Percentiles rank a stretch among this genome's conserved stretches.
These are phyloP conservation scores for Axilococcus clingmanii DNA, from an alignment of 139 green algal species.

Conservation along the genomic window DNA sequence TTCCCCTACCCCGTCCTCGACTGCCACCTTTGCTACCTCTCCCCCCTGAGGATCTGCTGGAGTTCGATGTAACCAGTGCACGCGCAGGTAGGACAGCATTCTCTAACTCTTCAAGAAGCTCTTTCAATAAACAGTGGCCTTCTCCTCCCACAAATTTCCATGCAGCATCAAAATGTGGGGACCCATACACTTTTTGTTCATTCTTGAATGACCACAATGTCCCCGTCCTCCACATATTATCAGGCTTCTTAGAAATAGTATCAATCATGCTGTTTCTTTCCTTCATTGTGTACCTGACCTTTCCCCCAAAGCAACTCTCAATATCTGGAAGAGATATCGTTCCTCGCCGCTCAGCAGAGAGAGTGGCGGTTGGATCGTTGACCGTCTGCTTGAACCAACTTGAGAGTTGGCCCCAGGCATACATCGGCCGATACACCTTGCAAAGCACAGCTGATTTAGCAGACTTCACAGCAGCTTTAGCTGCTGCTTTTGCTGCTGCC, in stretches of 20 bases:
- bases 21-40: background rate
- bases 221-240: slow-evolving; percentile 60
- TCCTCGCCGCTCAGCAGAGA: slow-evolving; percentile 71
- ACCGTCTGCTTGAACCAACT: slow-evolving; percentile 89
- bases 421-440: slow-evolving; percentile 72
- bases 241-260: slow-evolving; percentile 43
- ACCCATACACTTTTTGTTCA: slow-evolving; percentile 70
- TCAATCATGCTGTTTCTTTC: slow-evolving; percentile 53
- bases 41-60: no score
- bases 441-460: slow-evolving; percentile 18
- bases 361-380: slow-evolving; percentile 69
- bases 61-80: no score
- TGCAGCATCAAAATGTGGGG: slow-evolving; percentile 64
- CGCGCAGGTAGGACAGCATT: slow-evolving; percentile 7
- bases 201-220: slow-evolving; percentile 68
- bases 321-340: slow-evolving; percentile 77
- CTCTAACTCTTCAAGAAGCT: slow-evolving; percentile 14
- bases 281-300: slow-evolving; percentile 20
- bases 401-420: slow-evolving; percentile 77
- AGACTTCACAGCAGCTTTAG: background rate
- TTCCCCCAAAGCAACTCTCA: slow-evolving; percentile 45
- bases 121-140: background rate
- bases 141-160: slow-evolving; percentile 7
- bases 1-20: background rate
- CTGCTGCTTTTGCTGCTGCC: background rate